These are phyloP conservation scores for Durusdinium trenchii DNA, from an alignment of 73 alveolate genomes.

Conservation along the genomic window DNA sequence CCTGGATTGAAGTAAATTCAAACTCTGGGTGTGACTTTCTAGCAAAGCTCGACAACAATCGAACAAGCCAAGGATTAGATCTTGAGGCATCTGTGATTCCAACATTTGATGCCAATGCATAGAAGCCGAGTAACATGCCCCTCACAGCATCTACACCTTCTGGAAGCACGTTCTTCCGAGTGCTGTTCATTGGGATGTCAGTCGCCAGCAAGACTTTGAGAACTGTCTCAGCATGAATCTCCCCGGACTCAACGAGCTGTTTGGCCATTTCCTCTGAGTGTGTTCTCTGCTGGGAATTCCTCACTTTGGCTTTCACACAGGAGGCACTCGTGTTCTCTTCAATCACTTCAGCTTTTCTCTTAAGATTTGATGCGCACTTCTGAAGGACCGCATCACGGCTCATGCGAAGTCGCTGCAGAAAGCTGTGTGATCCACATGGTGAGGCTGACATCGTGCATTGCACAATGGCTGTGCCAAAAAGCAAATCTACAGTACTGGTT, in stretches of 20 bases:
- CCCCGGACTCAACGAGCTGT: neutral
- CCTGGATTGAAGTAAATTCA: constrained; percentile 75
- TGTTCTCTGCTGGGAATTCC: neutral
- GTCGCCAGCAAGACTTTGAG: constrained; percentile 43
- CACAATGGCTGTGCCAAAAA: too few relatives aligned
- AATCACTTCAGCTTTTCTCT: neutral
- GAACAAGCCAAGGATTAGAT: constrained; percentile 48
- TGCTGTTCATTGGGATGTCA: constrained; percentile 57
- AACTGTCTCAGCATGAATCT: neutral
- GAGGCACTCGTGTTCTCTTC: neutral
- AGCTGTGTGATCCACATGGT: neutral
- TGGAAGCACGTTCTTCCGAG: constrained; percentile 78
- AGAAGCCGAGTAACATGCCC: constrained; percentile 67
- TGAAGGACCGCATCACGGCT: too few relatives aligned
- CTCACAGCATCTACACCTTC: constrained; percentile 63
- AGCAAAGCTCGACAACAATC: constrained; percentile 21
- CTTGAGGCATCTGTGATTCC: constrained; percentile 76
- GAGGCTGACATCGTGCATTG: too few relatives aligned
- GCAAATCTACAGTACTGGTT: too few relatives aligned
- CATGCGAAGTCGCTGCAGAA: constrained; percentile 17
- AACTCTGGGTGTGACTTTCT: constrained; percentile 31
- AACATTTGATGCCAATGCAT: constrained; percentile 15
- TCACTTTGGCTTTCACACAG: neutral
- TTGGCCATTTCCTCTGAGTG: constrained; percentile 16
- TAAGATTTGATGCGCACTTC: too few relatives aligned